A percentile compares a stretch with the other conserved stretches of the same genome.
Conservation (phyloP, 176 grass and related monocot genomes). For the Oryza officinalis region DNA sequence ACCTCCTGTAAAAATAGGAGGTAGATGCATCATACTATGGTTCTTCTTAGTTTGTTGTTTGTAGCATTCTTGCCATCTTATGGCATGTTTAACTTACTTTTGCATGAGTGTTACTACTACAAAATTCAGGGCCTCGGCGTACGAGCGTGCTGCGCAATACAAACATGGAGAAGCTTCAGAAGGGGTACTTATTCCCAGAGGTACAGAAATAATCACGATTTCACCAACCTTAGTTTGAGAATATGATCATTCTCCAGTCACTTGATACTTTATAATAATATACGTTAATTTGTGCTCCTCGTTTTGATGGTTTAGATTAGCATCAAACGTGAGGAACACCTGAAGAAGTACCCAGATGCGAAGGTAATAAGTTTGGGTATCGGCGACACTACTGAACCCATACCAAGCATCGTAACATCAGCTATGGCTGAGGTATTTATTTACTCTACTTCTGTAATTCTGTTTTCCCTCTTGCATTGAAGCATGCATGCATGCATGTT, state of each 20-base stretch:
- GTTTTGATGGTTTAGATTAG: constrained; percentile 56
- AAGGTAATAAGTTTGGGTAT: constrained; percentile 90
- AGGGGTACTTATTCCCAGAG: constrained; percentile 92
- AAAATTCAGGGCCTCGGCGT: constrained; percentile 45
- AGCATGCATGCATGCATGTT: constrained; percentile 6
- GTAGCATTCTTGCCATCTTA: constrained; percentile 6
- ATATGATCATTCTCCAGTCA: background rate
- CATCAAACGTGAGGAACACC: constrained; percentile 58
- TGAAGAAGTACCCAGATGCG: constrained; percentile 84
- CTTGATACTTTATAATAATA: background rate
- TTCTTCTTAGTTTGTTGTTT: constrained; percentile 24
- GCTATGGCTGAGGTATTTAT: constrained; percentile 80
- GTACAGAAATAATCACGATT: constrained; percentile 20
- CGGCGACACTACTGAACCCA: constrained; percentile 91
- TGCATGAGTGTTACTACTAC: constrained; percentile 9
- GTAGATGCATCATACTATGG: background rate
- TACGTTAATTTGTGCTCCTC: background rate
- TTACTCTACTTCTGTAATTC: too few relatives aligned
- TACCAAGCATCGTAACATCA: constrained; percentile 73
- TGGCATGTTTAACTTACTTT: background rate
- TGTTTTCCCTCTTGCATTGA: background rate
- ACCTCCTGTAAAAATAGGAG: constrained; percentile 42
- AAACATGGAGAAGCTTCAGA: constrained; percentile 90
- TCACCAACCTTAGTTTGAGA: background rate
- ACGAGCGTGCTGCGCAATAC: constrained; percentile 73